Evolutionary conservation across 106 monocot genomes (phyloP).

Genomic region (Narthecium ossifragum): DNA sequence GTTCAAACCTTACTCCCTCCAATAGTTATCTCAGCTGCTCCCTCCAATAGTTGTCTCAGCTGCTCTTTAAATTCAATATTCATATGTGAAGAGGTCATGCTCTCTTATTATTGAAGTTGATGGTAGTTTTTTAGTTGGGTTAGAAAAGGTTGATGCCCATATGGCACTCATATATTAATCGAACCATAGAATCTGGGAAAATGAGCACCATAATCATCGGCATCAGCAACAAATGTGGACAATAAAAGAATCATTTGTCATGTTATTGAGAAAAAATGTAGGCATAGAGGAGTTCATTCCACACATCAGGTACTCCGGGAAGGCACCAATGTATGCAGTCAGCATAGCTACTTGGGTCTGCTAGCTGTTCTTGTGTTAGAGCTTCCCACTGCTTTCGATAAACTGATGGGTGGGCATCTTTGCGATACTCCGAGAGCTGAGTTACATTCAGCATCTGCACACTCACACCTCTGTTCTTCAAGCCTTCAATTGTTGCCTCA

Average conservation of each 20-base stretch:
- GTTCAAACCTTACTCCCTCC: too few relatives aligned
- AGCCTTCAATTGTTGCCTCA: conserved; percentile 19
- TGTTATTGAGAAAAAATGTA: conserved; percentile 31
- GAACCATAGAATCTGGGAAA: too few relatives aligned
- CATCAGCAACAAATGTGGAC: neutral
- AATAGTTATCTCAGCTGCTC: too few relatives aligned
- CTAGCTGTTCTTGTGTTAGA: conserved; percentile 40
- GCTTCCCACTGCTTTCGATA: conserved; percentile 66
- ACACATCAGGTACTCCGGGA: conserved; percentile 82
- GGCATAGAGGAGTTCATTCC: conserved; percentile 75
- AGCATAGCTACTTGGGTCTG: conserved; percentile 55
- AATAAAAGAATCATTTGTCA: neutral
- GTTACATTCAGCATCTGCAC: conserved; percentile 66
- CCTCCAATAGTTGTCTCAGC: too few relatives aligned
- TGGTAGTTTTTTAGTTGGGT: too few relatives aligned
- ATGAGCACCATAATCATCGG: too few relatives aligned
- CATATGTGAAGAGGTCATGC: too few relatives aligned
- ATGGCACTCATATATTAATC: too few relatives aligned
- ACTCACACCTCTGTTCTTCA: conserved; percentile 36
- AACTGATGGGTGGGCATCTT: conserved; percentile 76
- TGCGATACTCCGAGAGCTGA: conserved; percentile 71
- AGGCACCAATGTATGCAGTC: conserved; percentile 95
- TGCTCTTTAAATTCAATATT: too few relatives aligned
- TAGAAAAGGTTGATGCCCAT: too few relatives aligned
- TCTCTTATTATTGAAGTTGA: too few relatives aligned